Percentiles rank a stretch among this genome's conserved stretches.
Evolutionary conservation across 805 yeast genomes (phyloP).

Genomic region (Kuraishia ogatae): DNA sequence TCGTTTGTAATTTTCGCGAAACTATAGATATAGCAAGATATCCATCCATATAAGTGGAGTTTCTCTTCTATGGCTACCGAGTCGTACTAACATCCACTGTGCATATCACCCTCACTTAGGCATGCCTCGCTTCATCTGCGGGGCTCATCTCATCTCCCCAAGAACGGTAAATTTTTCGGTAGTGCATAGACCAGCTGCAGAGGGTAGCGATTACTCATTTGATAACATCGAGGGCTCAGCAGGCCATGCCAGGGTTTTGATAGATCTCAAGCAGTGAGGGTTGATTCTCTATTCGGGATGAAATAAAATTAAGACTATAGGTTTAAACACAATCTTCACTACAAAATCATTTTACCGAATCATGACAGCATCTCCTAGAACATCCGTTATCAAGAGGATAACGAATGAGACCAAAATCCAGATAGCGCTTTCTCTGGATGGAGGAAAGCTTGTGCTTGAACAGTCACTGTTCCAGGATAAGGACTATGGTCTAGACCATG

Average conservation of each 20-base stretch:
- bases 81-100: no score
- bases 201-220: not conserved
- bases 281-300: not conserved
- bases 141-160: not conserved
- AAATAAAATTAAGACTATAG: not conserved
- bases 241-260: no score
- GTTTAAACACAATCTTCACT: not conserved
- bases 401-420: constrained; percentile 95
- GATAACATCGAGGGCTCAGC: not conserved
- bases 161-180: not conserved
- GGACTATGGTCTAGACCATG: constrained; percentile 36
- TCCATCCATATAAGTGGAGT: no score
- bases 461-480: constrained; percentile 42
- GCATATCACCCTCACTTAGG: no score
- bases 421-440: constrained; percentile 75
- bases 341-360: no score
- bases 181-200: not conserved
- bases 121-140: not conserved
- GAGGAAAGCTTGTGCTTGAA: constrained; percentile 65
- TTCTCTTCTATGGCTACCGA: no score
- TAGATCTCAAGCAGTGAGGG: no score
- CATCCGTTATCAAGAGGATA: constrained; percentile 49
- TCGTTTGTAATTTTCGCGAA: no score
- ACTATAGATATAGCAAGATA: no score
- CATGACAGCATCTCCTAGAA: constrained; percentile 12